Evolutionary conservation across 345 rosid genomes (phyloP).

Genomic region (Gossypium anomalum): DNA sequence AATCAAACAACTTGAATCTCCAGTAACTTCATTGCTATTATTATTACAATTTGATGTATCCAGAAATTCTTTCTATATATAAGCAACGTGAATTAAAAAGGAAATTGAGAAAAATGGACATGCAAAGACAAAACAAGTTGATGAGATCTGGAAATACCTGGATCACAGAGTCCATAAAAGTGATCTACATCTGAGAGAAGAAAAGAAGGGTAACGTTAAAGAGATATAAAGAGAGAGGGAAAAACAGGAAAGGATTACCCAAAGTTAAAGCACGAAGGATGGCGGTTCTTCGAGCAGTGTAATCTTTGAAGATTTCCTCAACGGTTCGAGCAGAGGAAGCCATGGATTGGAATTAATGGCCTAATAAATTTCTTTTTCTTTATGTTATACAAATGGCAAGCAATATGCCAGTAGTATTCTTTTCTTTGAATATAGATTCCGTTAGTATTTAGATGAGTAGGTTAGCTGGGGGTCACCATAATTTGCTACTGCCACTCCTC

Average conservation of each 20-base stretch:
- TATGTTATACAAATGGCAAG: not conserved
- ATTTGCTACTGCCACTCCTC: not conserved
- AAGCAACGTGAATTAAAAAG: not conserved
- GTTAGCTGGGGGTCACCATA: not conserved
- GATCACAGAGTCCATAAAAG: slow-evolving; percentile 88
- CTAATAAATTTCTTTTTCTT: too few species aligned
- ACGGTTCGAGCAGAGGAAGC: slow-evolving; percentile 81
- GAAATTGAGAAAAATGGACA: not conserved
- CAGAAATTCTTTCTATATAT: not conserved
- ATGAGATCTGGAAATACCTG: slow-evolving; percentile 51
- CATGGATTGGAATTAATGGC: not conserved
- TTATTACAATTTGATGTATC: not conserved
- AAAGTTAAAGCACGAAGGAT: slow-evolving; percentile 86
- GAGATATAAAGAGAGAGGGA: not conserved
- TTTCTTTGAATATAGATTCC: too few species aligned
- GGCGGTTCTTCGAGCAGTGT: slow-evolving; percentile 62
- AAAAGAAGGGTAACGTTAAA: not conserved
- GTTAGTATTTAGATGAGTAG: not conserved
- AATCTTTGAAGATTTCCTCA: slow-evolving; percentile 95
- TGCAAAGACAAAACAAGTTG: not conserved
- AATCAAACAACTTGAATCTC: not conserved
- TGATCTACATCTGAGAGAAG: slow-evolving; percentile 74
- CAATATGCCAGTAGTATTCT: not conserved
- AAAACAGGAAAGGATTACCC: slow-evolving; percentile 33
- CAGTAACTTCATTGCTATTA: not conserved